Evolutionary conservation across 805 yeast species (phyloP).

Genomic region (Wickerhamiella vanderwaltii): DNA sequence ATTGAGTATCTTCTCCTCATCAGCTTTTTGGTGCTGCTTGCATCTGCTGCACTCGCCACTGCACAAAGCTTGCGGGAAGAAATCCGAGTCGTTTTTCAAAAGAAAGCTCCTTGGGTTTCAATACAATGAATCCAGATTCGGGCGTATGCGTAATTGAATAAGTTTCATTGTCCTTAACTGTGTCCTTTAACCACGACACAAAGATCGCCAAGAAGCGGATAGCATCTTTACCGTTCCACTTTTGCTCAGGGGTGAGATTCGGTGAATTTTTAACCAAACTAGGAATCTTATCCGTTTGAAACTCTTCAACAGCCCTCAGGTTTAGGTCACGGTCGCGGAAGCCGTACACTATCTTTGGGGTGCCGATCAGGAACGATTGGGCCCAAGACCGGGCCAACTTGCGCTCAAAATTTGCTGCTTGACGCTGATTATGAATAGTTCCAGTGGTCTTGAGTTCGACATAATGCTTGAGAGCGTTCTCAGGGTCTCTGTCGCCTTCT

Average conservation of each 20-base stretch:
- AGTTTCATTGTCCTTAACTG: slow-evolving; percentile 41
- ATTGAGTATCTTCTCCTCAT: too few relatives aligned
- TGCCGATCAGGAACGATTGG: slow-evolving; percentile 80
- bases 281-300: slow-evolving; percentile 68
- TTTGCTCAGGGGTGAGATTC: slow-evolving; percentile 15
- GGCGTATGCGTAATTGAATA: slow-evolving; percentile 16
- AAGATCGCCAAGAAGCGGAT: slow-evolving; percentile 79
- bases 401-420: slow-evolving; percentile 55
- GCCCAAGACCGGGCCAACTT: slow-evolving; percentile 82
- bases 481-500: slow-evolving; percentile 53
- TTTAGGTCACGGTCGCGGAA: slow-evolving; percentile 63
- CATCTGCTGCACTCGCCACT: slow-evolving; percentile 17
- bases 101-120: slow-evolving; percentile 11
- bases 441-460: slow-evolving; percentile 71
- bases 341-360: slow-evolving; percentile 71
- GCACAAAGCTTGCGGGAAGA: slow-evolving; percentile 19
- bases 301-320: slow-evolving; percentile 63
- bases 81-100: slow-evolving; percentile 19
- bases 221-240: slow-evolving; percentile 61
- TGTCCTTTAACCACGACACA: slow-evolving; percentile 58
- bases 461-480: slow-evolving; percentile 49
- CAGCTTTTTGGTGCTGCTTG: background rate
- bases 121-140: slow-evolving; percentile 13
- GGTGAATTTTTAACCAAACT: slow-evolving; percentile 19
- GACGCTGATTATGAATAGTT: slow-evolving; percentile 42